Evolutionary conservation across 2,329 filamentous ascomycete species (phyloP), one percentile per base, ranked within the genome.

Genomic region (Aspergillus fijiensis): DNA sequence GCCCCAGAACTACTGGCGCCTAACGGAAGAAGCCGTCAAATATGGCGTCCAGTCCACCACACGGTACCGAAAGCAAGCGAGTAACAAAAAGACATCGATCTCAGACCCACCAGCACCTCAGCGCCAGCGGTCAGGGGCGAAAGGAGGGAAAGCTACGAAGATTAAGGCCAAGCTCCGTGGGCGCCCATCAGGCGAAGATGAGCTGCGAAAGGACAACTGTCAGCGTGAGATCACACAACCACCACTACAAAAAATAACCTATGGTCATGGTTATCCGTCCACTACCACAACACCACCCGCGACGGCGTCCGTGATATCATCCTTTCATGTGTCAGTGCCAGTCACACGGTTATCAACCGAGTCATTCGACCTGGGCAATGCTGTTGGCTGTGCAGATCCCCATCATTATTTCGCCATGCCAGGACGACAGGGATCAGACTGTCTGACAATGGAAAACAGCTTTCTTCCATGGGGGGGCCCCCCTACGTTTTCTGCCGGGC

Each of bases 41-140:
- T 78, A 89, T 25, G 90, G 63, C 27, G 90, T 97, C 53, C 87
- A 92, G 75, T 94, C 91, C 60, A 98, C 94, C 0, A 97, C 94
- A 1, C 81, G 89, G 64, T 92, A 90, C 74, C 85, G 89, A 65
- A 88, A 87, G 60, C 68, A 73, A 54, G 69, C 71, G 16, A 71
- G 71, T 58, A 70, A 69, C 62, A 81, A 77, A 63, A 79, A 76
- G 62, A 59, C 67, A n/a, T 64, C 67, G 45, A 72, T 66, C 61
- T 71, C 74, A 42, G 74, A 79, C n/a, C 65, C 70, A 21, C 72
- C 76, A 31, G 73, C 73, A 19, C 71, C 75, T 58, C 71, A 76
- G 61, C 74, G 76, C 59, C 77, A 77, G 63, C 70, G 71, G 54
- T 77, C 77, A 33, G 78, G 76, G 58, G 74, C 75, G 10, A 78